Conservation (phyloP, 2,329 filamentous ascomycete species). For the Rhytidhysteron rufulum region DNA sequence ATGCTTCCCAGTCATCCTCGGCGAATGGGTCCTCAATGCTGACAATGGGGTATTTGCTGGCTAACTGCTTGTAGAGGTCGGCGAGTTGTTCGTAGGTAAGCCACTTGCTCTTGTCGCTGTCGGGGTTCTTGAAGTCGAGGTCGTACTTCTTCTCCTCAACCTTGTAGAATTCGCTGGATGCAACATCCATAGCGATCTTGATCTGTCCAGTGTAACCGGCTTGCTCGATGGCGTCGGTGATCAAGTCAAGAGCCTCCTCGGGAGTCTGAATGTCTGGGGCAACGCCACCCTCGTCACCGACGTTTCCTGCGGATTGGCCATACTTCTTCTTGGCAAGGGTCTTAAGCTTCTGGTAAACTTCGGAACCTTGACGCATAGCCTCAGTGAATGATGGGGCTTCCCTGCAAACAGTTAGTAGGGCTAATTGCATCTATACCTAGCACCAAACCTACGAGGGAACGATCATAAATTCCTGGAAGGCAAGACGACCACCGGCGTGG, state of each 20-base stretch:
- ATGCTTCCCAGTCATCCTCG: slow-evolving; percentile 99
- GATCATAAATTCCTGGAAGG: slow-evolving; percentile 58
- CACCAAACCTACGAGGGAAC: slow-evolving; percentile 39
- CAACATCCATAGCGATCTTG: slow-evolving; percentile 98
- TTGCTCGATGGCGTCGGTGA: slow-evolving; percentile 88
- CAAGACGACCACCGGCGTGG: slow-evolving; percentile 88
- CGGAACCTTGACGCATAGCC: slow-evolving; percentile 91
- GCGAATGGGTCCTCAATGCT: slow-evolving; percentile 98
- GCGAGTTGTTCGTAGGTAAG: slow-evolving; percentile 97
- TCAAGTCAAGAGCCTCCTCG: slow-evolving; percentile 94
- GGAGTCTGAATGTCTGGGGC: slow-evolving; percentile 97
- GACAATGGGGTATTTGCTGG: slow-evolving; percentile 96
- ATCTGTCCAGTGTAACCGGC: slow-evolving; percentile 94
- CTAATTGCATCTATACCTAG: neutral
- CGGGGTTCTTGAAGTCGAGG: slow-evolving; percentile 99
- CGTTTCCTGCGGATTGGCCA: slow-evolving; percentile 96
- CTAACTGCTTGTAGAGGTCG: slow-evolving; percentile 80
- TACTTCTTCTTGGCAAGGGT: slow-evolving; percentile 98
- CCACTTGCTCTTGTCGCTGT: slow-evolving; percentile 95
- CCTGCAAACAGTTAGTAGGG: slow-evolving; percentile 41
- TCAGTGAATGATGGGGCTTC: slow-evolving; percentile 88
- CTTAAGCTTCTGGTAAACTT: slow-evolving; percentile 99
- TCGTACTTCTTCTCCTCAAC: slow-evolving; percentile 96
- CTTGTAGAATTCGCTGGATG: slow-evolving; percentile 99
- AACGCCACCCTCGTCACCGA: slow-evolving; percentile 99